Percentiles rank a stretch among this genome's conserved stretches.
Evolutionary conservation across 2,329 filamentous ascomycete genomes (phyloP).

Genomic region (Fusarium praegraminearum): DNA sequence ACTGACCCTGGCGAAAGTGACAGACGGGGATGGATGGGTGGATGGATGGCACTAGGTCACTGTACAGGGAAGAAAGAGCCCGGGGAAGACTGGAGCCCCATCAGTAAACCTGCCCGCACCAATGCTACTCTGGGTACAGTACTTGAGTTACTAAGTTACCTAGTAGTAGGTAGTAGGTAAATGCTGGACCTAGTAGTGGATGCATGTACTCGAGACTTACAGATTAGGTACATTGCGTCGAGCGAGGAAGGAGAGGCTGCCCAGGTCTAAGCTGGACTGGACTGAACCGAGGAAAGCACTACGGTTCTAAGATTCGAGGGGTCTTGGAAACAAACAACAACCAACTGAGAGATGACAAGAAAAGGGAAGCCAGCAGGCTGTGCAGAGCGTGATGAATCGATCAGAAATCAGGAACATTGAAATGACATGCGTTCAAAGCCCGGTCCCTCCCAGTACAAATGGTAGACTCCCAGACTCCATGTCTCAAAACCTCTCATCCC

Average conservation of each 20-base stretch:
- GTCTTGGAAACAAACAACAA: background rate
- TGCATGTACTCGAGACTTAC: background rate
- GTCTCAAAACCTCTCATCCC: conserved; percentile 23
- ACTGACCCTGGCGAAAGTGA: conserved; percentile 26
- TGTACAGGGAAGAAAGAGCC: conserved; percentile 22
- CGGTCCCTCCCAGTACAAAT: conserved; percentile 1
- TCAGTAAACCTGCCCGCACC: conserved; percentile 3
- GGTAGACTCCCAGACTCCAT: conserved; percentile 20
- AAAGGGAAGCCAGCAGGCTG: background rate
- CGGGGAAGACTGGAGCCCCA: conserved; percentile 16
- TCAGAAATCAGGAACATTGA: conserved; percentile 18
- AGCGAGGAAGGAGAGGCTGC: background rate
- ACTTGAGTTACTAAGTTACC: background rate
- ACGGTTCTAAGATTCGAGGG: background rate
- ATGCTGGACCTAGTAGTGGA: background rate
- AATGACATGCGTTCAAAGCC: conserved; percentile 26
- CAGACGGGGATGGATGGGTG: conserved; percentile 13
- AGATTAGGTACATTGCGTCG: background rate
- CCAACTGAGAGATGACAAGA: background rate
- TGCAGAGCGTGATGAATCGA: background rate
- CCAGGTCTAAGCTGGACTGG: background rate
- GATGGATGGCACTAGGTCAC: conserved; percentile 2
- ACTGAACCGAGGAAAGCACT: background rate
- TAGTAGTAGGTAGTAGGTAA: background rate
- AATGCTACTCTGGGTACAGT: background rate